Percentiles rank a stretch among this genome's conserved stretches.
Evolutionary conservation across 2,329 filamentous ascomycete species (phyloP).

Genomic region (Pseudonectria buxi): DNA sequence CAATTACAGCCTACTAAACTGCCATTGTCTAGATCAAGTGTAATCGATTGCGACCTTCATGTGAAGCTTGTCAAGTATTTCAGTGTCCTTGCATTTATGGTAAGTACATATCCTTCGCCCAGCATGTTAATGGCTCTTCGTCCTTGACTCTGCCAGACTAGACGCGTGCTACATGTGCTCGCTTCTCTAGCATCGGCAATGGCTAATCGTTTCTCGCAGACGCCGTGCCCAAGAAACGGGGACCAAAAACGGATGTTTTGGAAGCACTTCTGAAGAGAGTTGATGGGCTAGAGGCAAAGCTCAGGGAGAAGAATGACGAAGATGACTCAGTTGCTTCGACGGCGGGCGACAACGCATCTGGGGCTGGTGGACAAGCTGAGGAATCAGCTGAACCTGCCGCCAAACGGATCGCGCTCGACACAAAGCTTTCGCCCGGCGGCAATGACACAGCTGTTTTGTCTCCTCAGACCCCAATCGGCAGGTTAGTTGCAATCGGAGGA

Average conservation of each 20-base stretch:
- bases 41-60: slow-evolving; percentile 75
- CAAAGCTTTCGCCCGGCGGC: slow-evolving; percentile 21
- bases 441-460: slow-evolving; percentile 17
- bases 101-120: slow-evolving; percentile 39
- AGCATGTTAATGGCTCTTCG: too few relatives aligned
- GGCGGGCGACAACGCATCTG: slow-evolving; percentile 16
- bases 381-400: slow-evolving; percentile 30
- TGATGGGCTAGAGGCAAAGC: slow-evolving; percentile 73
- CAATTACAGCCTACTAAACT: slow-evolving; percentile 5
- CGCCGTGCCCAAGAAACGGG: slow-evolving; percentile 82
- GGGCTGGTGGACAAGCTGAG: slow-evolving; percentile 14
- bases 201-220: slow-evolving; percentile 41
- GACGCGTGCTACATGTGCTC: too few relatives aligned
- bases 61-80: slow-evolving; percentile 84
- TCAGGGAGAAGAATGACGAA: slow-evolving; percentile 59
- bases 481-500: slow-evolving; percentile 7
- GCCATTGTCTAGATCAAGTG: slow-evolving; percentile 70
- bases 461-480: slow-evolving; percentile 19
- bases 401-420: slow-evolving; percentile 35
- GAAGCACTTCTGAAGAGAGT: slow-evolving; percentile 80
- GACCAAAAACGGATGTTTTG: slow-evolving; percentile 82
- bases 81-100: slow-evolving; percentile 85
- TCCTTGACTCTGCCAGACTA: too few relatives aligned
- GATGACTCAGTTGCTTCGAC: slow-evolving; percentile 17
- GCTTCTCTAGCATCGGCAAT: too few relatives aligned